phyloP scores from a whole-genome alignment of 2,329 filamentous ascomycete species.

The Talaromyces amestolkiae region DNA sequence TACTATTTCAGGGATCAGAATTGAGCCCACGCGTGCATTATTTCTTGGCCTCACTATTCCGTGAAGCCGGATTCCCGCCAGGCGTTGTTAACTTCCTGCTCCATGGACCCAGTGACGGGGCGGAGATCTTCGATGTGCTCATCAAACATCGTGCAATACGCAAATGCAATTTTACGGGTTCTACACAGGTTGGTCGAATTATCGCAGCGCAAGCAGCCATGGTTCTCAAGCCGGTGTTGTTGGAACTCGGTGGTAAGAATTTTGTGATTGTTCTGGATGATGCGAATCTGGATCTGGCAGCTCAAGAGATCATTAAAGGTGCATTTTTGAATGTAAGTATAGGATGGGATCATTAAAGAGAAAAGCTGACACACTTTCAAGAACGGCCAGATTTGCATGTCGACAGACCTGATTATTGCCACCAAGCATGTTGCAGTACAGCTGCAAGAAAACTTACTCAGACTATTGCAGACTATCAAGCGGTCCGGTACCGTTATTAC shows the following conservation, averaged over 20 bases:
- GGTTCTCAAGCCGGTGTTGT: slow-evolving; percentile 45
- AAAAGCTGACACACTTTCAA: neutral
- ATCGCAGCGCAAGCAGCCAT: slow-evolving; percentile 39
- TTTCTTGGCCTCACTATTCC: slow-evolving; percentile 44
- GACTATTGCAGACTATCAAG: neutral
- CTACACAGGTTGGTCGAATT: slow-evolving; percentile 41
- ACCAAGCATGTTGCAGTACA: neutral
- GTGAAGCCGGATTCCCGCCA: slow-evolving; percentile 43
- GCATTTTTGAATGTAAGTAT: slow-evolving; percentile 54
- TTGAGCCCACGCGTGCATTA: slow-evolving; percentile 61
- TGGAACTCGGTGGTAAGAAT: slow-evolving; percentile 53
- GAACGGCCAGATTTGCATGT: slow-evolving; percentile 70
- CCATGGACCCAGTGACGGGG: slow-evolving; percentile 32
- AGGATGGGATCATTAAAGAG: slow-evolving; percentile 42
- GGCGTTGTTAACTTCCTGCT: slow-evolving; percentile 44
- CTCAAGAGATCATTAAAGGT: slow-evolving; percentile 44
- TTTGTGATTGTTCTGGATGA: slow-evolving; percentile 46
- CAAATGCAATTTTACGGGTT: slow-evolving; percentile 49
- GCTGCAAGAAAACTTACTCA: neutral
- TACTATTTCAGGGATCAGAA: slow-evolving; percentile 53
- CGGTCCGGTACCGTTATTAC: neutral
- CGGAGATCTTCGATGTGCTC: slow-evolving; percentile 35
- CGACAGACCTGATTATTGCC: slow-evolving; percentile 63
- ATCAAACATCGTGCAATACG: slow-evolving; percentile 39
- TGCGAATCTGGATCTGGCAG: slow-evolving; percentile 45